These are phyloP conservation scores for Carex scoparia DNA, from an alignment of 176 grass and related monocot species.

Conservation along the genomic window DNA sequence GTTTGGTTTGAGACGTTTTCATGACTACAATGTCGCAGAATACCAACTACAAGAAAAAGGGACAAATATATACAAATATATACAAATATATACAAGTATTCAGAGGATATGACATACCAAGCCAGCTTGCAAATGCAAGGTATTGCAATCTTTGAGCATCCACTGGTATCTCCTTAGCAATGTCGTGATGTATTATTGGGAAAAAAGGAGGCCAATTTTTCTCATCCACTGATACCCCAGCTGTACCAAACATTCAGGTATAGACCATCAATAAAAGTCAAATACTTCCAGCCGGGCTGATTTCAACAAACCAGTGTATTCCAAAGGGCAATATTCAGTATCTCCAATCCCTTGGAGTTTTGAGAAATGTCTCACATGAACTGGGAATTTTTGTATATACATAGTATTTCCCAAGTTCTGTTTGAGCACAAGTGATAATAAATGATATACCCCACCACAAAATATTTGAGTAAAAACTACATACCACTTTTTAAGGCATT, in stretches of 20 bases:
- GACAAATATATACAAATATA: constrained; percentile 31
- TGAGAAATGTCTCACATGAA: background rate
- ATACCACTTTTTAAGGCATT: constrained; percentile 58
- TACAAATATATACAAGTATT: constrained; percentile 32
- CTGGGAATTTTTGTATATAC: background rate
- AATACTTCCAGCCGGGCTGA: background rate
- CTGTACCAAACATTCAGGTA: constrained; percentile 13
- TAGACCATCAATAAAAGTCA: background rate
- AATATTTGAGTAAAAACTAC: background rate
- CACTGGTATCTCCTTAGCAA: constrained; percentile 79
- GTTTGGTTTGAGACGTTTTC: background rate
- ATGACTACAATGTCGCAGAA: constrained; percentile 38
- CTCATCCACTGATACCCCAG: constrained; percentile 62
- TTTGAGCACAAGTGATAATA: background rate
- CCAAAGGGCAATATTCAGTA: background rate
- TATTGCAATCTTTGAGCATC: constrained; percentile 84
- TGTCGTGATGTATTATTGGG: constrained; percentile 88
- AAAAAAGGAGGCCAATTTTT: constrained; percentile 92
- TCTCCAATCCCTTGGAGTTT: background rate
- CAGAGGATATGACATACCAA: constrained; percentile 36
- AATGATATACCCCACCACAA: background rate
- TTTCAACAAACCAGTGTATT: background rate
- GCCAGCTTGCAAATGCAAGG: constrained; percentile 81
- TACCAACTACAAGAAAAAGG: constrained; percentile 41
- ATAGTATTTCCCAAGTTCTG: background rate